Evolutionary conservation across 164 flowering plant species (phyloP).

Genomic region (Magnolia sinica): DNA sequence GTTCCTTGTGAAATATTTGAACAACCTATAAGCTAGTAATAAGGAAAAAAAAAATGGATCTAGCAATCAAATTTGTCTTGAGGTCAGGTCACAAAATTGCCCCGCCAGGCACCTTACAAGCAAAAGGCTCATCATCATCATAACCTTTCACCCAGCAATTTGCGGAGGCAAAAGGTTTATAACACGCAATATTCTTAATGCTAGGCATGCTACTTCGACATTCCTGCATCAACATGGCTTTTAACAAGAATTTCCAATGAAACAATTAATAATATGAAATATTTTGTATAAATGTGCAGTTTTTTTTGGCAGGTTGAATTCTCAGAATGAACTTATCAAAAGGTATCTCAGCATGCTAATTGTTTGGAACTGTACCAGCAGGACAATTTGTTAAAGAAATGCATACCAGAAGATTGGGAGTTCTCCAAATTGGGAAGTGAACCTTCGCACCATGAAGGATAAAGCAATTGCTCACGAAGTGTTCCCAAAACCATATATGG

Average conservation of each 20-base stretch:
- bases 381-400: not conserved
- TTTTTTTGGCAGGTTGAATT: not conserved
- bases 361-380: not conserved
- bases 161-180: not conserved
- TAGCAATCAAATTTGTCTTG: too few species aligned
- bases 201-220: not conserved
- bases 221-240: not conserved
- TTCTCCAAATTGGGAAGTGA: constrained; percentile 19
- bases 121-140: too few species aligned
- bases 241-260: not conserved
- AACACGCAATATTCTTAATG: not conserved
- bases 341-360: not conserved
- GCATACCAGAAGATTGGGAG: constrained; percentile 46
- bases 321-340: not conserved
- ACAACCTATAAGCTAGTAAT: too few species aligned
- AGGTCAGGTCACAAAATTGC: too few species aligned
- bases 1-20: too few species aligned
- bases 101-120: too few species aligned
- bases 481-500: constrained; percentile 98
- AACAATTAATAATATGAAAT: not conserved
- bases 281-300: not conserved
- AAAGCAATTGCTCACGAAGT: constrained; percentile 90
- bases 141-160: too few species aligned
- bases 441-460: constrained; percentile 78
- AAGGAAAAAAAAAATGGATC: too few species aligned